Evolutionary conservation across 1,139 yeast species (phyloP), one percentile per base, ranked within the genome.

Genomic region (Yamadazyma taylorii): DNA sequence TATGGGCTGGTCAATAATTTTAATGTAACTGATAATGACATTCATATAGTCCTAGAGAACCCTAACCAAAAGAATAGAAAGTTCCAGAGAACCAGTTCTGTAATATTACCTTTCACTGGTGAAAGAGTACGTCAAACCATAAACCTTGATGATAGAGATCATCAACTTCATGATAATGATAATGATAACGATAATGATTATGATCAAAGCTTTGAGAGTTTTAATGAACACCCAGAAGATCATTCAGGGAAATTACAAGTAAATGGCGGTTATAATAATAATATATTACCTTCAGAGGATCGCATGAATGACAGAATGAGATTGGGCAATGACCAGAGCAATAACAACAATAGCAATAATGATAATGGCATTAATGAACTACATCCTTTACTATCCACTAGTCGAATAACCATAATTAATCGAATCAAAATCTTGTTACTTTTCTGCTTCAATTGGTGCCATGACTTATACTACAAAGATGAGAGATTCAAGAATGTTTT

Each of bases 21-120:
- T 25, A 36, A n/a, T 27, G 22, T 23, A 24, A 36, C 24, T 17
- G 34, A 37, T 23, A 35, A 33, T 10, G 37, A 45, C 34, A 46
- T 47, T 31, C 35, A 42, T 26, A 26, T 44, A 8, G 42, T 48
- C 4, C 35, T 46, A 32, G 50, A 38, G 11, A 44, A 46, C 33
- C 50, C 51, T 10, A 29, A 32, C 17, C 36, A 37, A 17, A 15
- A 41, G 23, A 35, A 42, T 32, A 32, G 50, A 15, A 37, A 42
- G 13, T 40, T 58, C 12, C 39, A 46, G 14, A 40, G 69, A 23
- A 57, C 51, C 38, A 58, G 62, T 32, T 66, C 73, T n/a, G 73
- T 69, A 8, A 69, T 69, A 21, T 41, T 69, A 22, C 69, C 75
- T 8, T 47, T 48, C 6, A 63, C 73, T 2, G 75, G 75, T 1